Base-by-base conservation (phyloP, 73 alveolate genomes). In the Paramecium bursaria region DNA sequence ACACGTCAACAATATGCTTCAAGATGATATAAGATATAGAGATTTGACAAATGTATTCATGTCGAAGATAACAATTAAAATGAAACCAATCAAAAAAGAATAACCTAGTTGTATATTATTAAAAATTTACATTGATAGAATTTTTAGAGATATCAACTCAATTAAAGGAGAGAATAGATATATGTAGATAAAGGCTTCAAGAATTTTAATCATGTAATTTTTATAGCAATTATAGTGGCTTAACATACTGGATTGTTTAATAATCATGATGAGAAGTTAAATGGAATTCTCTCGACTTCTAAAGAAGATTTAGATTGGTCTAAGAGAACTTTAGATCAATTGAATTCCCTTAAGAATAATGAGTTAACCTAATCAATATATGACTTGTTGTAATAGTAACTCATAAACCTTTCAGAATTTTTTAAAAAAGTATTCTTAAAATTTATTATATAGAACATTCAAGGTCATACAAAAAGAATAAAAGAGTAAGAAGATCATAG, bases 401-500 rank as follows among this genome's bases (percentile, higher is more conserved):
- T 47, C 0, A 15, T 67, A 21, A 42, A 19, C 14, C 19, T 42
- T 7, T 67, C 82, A 30, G 55, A 67, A 39, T 19, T 2, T 11
- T 67, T 67, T 21, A 67, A 67, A 14, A 67, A 67, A 26, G 82
- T 67, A 67, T 14, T 67, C 4, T 25, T 15, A 21, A 21, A 1
- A 0, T 11, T n/a, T 39, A n/a, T 31, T 0, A 26, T 29, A 2
- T 35, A 67, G 82, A 14, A 39, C 3, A 7, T 67, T 1, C 11
- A 67, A 44, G 35, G 42, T 15, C 82, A 67, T 67, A 39, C 82
- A 0, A 21, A 35, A 67, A 67, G 55, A 42, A 67, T 67, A 5
- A 67, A 67, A 67, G 11, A 67, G 44, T 42, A 67, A 21, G 82
- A 67, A 42, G 82, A 67, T 7, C 33, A 42, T 17, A 67, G 82